phyloP scores from a whole-genome alignment of 257 asterid genomes.

The Jaltomata sinuosa region DNA sequence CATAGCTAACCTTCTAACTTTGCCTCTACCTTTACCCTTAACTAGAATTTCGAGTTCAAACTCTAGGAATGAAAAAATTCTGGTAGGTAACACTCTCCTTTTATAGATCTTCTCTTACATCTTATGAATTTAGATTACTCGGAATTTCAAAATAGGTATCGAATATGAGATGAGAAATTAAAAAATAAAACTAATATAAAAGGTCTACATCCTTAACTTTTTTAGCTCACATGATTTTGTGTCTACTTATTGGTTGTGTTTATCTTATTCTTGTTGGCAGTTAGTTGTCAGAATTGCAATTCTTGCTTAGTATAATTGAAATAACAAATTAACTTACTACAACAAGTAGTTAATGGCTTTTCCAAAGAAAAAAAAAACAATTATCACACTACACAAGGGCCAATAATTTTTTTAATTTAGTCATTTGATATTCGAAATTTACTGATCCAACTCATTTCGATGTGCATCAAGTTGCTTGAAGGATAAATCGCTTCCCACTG shows the following conservation, averaged over 20 bases:
- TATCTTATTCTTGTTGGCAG: slow-evolving; percentile 5
- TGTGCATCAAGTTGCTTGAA: no score
- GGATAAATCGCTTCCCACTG: no score
- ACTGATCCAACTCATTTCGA: not conserved
- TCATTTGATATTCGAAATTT: not conserved
- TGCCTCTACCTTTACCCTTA: no score
- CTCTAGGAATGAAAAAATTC: no score
- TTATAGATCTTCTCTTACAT: not conserved
- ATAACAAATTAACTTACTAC: no score
- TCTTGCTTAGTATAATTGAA: not conserved
- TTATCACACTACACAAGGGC: not conserved
- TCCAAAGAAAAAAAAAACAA: no score
- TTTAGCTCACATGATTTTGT: slow-evolving; percentile 17
- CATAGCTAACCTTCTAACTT: no score
- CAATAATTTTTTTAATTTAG: not conserved
- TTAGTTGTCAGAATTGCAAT: slow-evolving; percentile 14
- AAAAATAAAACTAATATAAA: not conserved
- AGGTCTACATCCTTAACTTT: not conserved
- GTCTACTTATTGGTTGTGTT: not conserved
- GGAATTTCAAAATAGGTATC: no score
- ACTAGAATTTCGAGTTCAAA: no score
- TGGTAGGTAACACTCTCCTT: no score
- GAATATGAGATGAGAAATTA: not conserved
- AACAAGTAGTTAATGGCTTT: no score
- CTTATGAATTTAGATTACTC: no score